Evolutionary conservation across 345 rosid species (phyloP).

Genomic region (Eucalyptus erythrocorys): DNA sequence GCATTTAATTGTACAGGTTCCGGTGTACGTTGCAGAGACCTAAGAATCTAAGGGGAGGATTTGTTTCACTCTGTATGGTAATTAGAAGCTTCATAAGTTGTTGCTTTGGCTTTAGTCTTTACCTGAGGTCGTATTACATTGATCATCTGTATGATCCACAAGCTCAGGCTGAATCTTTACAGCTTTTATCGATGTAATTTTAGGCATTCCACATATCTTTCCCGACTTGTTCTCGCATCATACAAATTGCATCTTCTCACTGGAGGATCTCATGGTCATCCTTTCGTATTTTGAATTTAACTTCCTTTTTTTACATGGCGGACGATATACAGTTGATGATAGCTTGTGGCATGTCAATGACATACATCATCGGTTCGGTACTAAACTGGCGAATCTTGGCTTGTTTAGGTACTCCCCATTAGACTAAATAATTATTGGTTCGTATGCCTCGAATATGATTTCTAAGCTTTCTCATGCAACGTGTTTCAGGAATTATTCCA

Average conservation of each 20-base stretch:
- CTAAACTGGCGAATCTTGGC: conserved; percentile 19
- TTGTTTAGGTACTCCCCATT: conserved; percentile 8
- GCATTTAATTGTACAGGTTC: conserved; percentile 7
- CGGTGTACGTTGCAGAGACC: conserved; percentile 39
- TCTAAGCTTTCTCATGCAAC: neutral
- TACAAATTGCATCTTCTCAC: neutral
- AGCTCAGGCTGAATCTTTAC: neutral
- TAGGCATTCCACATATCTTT: neutral
- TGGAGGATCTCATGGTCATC: neutral
- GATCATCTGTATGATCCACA: neutral
- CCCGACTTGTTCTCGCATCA: neutral
- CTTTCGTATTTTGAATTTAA: neutral
- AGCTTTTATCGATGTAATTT: neutral
- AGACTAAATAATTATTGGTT: neutral
- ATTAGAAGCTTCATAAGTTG: neutral
- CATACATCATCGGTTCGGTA: conserved; percentile 9
- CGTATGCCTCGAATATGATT: neutral
- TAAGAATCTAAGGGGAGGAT: conserved; percentile 10
- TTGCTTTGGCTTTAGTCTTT: neutral
- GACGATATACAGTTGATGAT: neutral
- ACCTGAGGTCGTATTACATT: neutral
- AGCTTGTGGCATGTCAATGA: conserved; percentile 8
- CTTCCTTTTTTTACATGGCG: neutral
- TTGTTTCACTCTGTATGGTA: conserved; percentile 11
- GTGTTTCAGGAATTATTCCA: conserved; percentile 6